phyloP scores from a whole-genome alignment of 768 basidiomycete species.

The Ramaria sp. region DNA sequence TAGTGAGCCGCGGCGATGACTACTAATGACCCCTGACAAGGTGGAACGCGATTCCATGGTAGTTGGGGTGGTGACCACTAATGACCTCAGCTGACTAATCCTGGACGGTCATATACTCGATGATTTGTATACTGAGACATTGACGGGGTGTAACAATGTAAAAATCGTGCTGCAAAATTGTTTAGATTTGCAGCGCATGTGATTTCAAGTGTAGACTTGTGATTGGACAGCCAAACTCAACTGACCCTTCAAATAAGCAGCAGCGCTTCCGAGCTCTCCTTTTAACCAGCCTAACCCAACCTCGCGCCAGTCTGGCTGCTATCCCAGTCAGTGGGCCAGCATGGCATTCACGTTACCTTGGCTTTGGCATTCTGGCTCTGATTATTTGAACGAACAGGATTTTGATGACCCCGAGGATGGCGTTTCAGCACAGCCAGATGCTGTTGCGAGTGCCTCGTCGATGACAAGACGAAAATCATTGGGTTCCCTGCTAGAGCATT shows the following conservation, averaged over 20 bases:
- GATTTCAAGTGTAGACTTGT: too few relatives aligned
- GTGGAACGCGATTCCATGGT: too few relatives aligned
- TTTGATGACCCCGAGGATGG: background rate
- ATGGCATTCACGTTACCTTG: constrained; percentile 5
- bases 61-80: constrained; percentile 79
- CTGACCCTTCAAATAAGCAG: background rate
- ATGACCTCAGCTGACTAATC: background rate
- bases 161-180: too few relatives aligned
- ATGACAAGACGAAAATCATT: constrained; percentile 3
- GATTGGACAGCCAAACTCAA: background rate
- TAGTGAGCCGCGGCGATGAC: constrained; percentile 77
- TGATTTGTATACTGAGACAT: too few relatives aligned
- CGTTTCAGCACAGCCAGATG: background rate
- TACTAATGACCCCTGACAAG: constrained; percentile 31
- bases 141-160: too few relatives aligned
- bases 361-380: constrained; percentile 1
- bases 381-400: background rate
- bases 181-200: too few relatives aligned
- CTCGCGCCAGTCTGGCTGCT: background rate
- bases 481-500: constrained; percentile 34
- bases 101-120: too few relatives aligned
- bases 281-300: background rate
- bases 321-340: background rate
- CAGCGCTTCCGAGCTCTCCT: background rate
- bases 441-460: background rate